These are phyloP conservation scores for Pyrenochaeta sp. DNA, from an alignment of 2,329 filamentous ascomycete species.

Conservation along the genomic window DNA sequence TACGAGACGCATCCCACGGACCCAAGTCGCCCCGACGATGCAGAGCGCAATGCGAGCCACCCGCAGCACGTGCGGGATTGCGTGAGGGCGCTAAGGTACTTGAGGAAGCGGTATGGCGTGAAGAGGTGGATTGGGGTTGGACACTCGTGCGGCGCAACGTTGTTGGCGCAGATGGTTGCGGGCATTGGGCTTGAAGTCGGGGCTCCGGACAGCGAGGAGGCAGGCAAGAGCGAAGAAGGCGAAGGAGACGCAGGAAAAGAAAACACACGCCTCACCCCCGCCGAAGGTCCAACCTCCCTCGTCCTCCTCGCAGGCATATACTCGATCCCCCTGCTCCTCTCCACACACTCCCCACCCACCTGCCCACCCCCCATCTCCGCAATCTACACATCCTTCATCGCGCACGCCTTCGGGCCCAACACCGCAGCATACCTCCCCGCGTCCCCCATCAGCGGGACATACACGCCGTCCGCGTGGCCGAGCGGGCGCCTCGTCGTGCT, in stretches of 20 bases:
- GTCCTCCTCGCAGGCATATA: constrained; percentile 72
- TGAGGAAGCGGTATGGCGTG: constrained; percentile 58
- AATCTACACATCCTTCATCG: constrained; percentile 66
- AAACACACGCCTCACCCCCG: background rate
- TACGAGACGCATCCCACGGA: constrained; percentile 53
- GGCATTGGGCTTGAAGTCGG: constrained; percentile 21
- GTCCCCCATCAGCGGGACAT: constrained; percentile 61
- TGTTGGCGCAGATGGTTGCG: constrained; percentile 64
- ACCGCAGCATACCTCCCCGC: constrained; percentile 37
- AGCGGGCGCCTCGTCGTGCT: constrained; percentile 51
- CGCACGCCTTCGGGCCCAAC: constrained; percentile 65
- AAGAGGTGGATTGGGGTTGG: constrained; percentile 64
- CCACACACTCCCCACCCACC: constrained; percentile 49
- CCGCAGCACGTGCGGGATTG: constrained; percentile 70
- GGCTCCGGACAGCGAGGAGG: too few relatives aligned
- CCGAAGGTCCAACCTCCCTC: constrained; percentile 52
- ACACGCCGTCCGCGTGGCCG: constrained; percentile 49
- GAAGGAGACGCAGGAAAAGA: too few relatives aligned
- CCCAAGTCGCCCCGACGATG: constrained; percentile 57
- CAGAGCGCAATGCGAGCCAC: constrained; percentile 59
- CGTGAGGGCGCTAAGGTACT: constrained; percentile 57
- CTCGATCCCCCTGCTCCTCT: constrained; percentile 64
- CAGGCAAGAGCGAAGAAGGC: too few relatives aligned
- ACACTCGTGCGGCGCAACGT: constrained; percentile 69
- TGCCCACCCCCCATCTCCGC: constrained; percentile 43